These are phyloP conservation scores for Taxawa tesnikishii DNA, from an alignment of 2,329 filamentous ascomycete species.

Conservation along the genomic window DNA sequence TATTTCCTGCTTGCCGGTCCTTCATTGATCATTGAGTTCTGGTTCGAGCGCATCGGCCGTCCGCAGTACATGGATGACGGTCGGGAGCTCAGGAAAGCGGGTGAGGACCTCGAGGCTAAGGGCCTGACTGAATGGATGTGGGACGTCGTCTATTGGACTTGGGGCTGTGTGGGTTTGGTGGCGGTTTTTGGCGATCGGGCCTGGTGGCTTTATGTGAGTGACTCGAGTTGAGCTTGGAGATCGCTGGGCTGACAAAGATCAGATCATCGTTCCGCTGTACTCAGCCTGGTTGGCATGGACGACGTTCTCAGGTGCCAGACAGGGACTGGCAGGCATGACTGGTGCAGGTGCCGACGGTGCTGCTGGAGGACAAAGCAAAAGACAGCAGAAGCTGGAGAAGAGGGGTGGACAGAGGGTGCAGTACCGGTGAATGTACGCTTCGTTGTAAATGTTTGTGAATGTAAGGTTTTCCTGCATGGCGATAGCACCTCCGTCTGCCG, in stretches of 20 bases:
- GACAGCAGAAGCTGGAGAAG: slow-evolving; percentile 40
- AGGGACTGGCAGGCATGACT: slow-evolving; percentile 24
- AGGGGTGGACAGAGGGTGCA: slow-evolving; percentile 35
- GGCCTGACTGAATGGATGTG: slow-evolving; percentile 98
- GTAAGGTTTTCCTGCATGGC: too few species aligned
- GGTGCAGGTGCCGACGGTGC: slow-evolving; percentile 10
- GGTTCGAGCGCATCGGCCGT: slow-evolving; percentile 73
- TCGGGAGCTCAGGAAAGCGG: slow-evolving; percentile 57
- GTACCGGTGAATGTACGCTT: slow-evolving; percentile 34
- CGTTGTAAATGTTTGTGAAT: too few species aligned
- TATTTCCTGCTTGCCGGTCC: slow-evolving; percentile 67
- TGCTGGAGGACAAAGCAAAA: slow-evolving; percentile 27
- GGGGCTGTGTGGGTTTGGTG: slow-evolving; percentile 61
- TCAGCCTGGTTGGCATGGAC: slow-evolving; percentile 31
- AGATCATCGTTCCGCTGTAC: slow-evolving; percentile 32
- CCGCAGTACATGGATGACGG: slow-evolving; percentile 57
- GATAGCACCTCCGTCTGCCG: too few species aligned
- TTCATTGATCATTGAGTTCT: slow-evolving; percentile 66
- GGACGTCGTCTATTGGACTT: slow-evolving; percentile 92
- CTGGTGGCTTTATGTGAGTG: slow-evolving; percentile 48
- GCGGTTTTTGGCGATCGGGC: slow-evolving; percentile 70
- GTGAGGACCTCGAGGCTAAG: slow-evolving; percentile 76
- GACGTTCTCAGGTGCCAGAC: slow-evolving; percentile 31
- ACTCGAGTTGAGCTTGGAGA: background rate
- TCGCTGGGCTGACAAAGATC: background rate